A percentile compares a stretch with the other conserved stretches of the same genome.
Evolutionary conservation across 768 basidiomycete genomes (phyloP).

Genomic region (Boletus vinaceobasis): DNA sequence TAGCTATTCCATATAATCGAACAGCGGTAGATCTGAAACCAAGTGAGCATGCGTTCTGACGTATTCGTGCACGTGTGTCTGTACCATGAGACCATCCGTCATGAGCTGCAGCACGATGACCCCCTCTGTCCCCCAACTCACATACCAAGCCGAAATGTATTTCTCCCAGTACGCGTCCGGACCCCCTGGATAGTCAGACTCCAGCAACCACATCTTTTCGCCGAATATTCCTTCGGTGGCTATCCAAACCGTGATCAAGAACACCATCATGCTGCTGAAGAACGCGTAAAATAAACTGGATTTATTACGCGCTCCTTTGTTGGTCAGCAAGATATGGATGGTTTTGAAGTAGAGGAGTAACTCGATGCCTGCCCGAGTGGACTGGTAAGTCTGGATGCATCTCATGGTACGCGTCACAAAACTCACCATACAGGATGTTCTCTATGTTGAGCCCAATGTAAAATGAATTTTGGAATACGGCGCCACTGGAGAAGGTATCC

Average conservation of each 20-base stretch:
- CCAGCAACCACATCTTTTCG: slow-evolving; percentile 36
- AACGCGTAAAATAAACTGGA: slow-evolving; percentile 18
- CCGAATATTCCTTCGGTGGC: slow-evolving; percentile 20
- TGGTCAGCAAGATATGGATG: slow-evolving; percentile 8
- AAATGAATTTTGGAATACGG: slow-evolving; percentile 8
- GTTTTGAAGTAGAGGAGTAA: slow-evolving; percentile 25
- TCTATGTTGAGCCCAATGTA: slow-evolving; percentile 18
- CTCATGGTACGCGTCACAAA: neutral
- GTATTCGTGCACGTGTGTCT: neutral
- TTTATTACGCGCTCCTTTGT: neutral
- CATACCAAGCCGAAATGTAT: slow-evolving; percentile 26
- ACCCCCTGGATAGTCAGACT: slow-evolving; percentile 35
- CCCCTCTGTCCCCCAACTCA: slow-evolving; percentile 23
- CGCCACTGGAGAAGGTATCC: neutral
- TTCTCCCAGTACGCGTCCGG: slow-evolving; percentile 28
- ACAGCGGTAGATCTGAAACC: slow-evolving; percentile 39
- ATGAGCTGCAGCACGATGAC: slow-evolving; percentile 33
- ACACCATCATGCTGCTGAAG: slow-evolving; percentile 26
- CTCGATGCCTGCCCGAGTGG: slow-evolving; percentile 18
- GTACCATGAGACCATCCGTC: slow-evolving; percentile 31
- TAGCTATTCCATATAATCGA: slow-evolving; percentile 32
- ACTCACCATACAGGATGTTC: slow-evolving; percentile 24
- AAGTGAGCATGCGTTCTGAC: neutral
- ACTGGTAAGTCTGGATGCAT: neutral
- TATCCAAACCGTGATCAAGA: slow-evolving; percentile 31